Evolutionary conservation across 2,329 filamentous ascomycete genomes (phyloP), one percentile per base, ranked within the genome.

Genomic region (Magnaporthiopsis rhizophila): DNA sequence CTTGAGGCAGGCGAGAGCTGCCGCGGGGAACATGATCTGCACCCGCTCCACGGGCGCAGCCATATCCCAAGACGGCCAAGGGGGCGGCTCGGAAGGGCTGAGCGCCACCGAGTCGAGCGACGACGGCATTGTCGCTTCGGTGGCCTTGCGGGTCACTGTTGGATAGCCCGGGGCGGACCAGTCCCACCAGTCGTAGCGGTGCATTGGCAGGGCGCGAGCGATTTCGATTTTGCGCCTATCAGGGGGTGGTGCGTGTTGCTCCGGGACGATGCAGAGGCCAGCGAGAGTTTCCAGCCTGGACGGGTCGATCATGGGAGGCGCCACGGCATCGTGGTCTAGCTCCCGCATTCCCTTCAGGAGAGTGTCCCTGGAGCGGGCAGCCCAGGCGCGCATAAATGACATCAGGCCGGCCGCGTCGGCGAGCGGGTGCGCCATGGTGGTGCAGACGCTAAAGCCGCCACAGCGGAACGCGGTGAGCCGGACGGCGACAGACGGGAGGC

Each of bases 161-260:
- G 71, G 72, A 32, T 71, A 76, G 1, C 73, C 71, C 0, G 72
- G 73, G 0, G 71, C 74, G 0, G 71, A 68, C 7, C 64, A 68
- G 34, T 71, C 72, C 78, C 78, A 83, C 77, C 79, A 82, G 70
- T 82, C 78, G 65, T 75, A 81, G 8, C 80, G 75, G 67, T 81
- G 76, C 64, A 79, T 71, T 1, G 80, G 80, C 6, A 83, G 68
- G 2, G 69, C 67, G 9, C 76, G 71, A 5, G 77, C 77, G 34
- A 66, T 69, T 0, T 68, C 65, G 26, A 74, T 62, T 7, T 70
- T 67, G 6, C 63, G 1, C 53, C 26, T 13, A 32, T 38, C 60
- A 1, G 36, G 59, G 3, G 15, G 32, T 21, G 32, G 32, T 13
- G 15, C 15, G 32, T n/a, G 3, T n/a, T 26, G 7, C 28, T 32